A percentile compares a stretch with the other conserved stretches of the same genome.
phyloP scores from a whole-genome alignment of 2,329 filamentous ascomycete species.

The Coccinonectria pachysandricola region DNA sequence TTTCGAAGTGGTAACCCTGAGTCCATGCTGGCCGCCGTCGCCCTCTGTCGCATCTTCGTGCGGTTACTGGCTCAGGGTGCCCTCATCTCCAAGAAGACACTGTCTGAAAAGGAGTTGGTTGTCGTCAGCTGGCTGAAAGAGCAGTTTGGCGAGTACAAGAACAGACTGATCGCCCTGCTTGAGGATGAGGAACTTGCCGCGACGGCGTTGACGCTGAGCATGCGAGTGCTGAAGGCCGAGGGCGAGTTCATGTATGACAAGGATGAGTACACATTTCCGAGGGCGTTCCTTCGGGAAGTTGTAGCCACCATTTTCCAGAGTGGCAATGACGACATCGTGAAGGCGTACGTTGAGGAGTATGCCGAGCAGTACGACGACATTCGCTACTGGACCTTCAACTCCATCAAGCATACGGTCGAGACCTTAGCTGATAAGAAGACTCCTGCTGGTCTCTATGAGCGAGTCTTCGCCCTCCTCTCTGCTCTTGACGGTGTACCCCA shows the following conservation, averaged over 20 bases:
- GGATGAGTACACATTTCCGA: conserved; percentile 60
- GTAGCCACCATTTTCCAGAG: conserved; percentile 51
- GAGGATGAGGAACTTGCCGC: conserved; percentile 52
- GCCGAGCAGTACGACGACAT: conserved; percentile 75
- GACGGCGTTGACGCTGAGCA: conserved; percentile 65
- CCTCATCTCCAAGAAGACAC: conserved; percentile 53
- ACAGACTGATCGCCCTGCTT: conserved; percentile 51
- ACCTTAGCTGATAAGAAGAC: conserved; percentile 8
- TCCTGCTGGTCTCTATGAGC: conserved; percentile 34
- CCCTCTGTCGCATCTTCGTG: conserved; percentile 79
- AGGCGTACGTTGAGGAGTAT: conserved; percentile 69
- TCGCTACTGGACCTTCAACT: conserved; percentile 69
- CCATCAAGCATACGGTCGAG: conserved; percentile 40
- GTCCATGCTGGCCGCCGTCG: conserved; percentile 60
- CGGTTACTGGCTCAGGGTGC: conserved; percentile 66
- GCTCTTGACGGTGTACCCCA: conserved; percentile 61
- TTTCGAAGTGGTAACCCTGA: conserved; percentile 38
- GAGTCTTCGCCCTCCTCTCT: conserved; percentile 52
- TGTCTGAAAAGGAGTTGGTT: conserved; percentile 62
- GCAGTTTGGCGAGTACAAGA: conserved; percentile 61
- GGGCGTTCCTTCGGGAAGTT: conserved; percentile 53
- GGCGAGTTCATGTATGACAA: conserved; percentile 50
- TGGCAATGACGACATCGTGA: conserved; percentile 47
- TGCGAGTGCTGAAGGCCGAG: conserved; percentile 78
- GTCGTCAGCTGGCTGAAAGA: conserved; percentile 72